These are phyloP conservation scores for Luzula sylvatica DNA, from an alignment of 176 grass and related monocot genomes.

Conservation along the genomic window DNA sequence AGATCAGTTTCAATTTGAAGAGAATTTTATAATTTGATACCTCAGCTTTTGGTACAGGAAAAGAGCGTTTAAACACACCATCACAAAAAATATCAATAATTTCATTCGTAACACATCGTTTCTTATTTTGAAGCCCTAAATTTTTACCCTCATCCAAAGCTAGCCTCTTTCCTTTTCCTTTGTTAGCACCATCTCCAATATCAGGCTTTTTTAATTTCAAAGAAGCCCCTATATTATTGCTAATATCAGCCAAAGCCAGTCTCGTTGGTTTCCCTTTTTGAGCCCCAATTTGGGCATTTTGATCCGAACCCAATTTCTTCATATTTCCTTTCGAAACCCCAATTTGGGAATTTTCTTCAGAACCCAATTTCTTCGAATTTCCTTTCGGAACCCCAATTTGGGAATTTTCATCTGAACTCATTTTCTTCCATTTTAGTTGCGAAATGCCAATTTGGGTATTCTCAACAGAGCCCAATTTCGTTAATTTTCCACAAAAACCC, in stretches of 20 bases:
- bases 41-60: constrained; percentile 16
- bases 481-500: background rate
- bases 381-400: background rate
- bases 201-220: background rate
- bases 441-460: background rate
- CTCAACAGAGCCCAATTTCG: background rate
- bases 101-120: background rate
- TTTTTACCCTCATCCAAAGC: constrained; percentile 4
- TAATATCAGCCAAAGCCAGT: background rate
- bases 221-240: background rate
- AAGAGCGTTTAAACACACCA: background rate
- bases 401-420: background rate
- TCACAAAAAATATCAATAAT: background rate
- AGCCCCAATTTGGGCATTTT: no score
- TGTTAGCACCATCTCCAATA: no score
- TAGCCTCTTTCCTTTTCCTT: constrained; percentile 15
- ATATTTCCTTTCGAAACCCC: no score
- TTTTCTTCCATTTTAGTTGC: background rate
- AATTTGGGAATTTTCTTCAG: no score
- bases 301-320: no score
- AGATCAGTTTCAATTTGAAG: no score
- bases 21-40: no score
- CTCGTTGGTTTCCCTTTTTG: constrained; percentile 12
- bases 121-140: constrained; percentile 11
- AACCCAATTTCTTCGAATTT: no score